Percentiles rank a stretch among this genome's conserved stretches.
These are phyloP conservation scores for Cotoneaster glaucophyllus DNA, from an alignment of 306 rosid genomes.

Conservation along the genomic window DNA sequence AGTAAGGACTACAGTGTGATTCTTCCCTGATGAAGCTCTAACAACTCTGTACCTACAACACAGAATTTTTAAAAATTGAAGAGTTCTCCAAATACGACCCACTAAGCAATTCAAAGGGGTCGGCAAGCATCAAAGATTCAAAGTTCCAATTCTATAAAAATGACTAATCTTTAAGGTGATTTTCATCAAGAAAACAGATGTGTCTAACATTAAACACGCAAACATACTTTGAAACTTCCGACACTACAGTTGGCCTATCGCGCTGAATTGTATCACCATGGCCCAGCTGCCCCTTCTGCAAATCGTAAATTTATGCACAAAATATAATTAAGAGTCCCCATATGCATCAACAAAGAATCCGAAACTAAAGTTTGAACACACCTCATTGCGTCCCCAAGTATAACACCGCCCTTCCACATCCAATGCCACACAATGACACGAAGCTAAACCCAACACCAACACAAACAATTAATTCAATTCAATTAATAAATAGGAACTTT, in stretches of 20 bases:
- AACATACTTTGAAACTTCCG: constrained; percentile 87
- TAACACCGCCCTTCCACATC: constrained; percentile 95
- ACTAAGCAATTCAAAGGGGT: background rate
- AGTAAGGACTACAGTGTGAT: constrained; percentile 74
- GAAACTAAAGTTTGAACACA: constrained; percentile 14
- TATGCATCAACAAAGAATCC: constrained; percentile 2
- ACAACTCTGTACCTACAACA: constrained; percentile 58
- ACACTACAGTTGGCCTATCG: constrained; percentile 93
- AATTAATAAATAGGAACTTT: background rate
- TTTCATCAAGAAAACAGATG: background rate
- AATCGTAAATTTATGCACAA: constrained; percentile 21
- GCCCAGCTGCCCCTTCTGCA: constrained; percentile 95
- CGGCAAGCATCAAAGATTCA: background rate
- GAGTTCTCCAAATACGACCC: background rate
- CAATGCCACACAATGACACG: constrained; percentile 96
- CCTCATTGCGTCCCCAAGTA: constrained; percentile 99
- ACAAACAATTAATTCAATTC: background rate
- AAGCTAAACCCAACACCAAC: constrained; percentile 43
- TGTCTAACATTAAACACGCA: background rate
- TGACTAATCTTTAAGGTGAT: background rate
- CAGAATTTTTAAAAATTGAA: background rate
- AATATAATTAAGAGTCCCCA: background rate
- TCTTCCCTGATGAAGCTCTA: constrained; percentile 82
- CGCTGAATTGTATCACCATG: constrained; percentile 94
- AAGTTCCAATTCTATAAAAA: background rate